phyloP scores from a whole-genome alignment of 768 basidiomycete genomes.

The Russula virescens region DNA sequence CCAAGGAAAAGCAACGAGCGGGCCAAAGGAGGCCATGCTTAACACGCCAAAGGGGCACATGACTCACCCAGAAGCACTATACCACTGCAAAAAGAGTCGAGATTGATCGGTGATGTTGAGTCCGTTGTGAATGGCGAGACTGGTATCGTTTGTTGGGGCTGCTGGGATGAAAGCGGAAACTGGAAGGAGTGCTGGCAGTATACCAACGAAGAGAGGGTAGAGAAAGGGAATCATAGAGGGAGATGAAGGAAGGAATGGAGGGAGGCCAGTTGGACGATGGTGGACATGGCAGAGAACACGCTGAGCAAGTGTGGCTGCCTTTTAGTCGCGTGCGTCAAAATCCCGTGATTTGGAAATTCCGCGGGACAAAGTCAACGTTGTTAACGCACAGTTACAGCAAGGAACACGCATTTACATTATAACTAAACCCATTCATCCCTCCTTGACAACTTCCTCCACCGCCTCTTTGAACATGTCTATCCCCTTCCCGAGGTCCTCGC shows the following conservation, averaged over 20 bases:
- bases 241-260: neutral
- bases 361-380: too few species aligned
- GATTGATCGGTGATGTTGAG: constrained; percentile 54
- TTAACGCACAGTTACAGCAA: too few species aligned
- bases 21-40: neutral
- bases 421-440: too few species aligned
- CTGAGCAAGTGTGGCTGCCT: neutral
- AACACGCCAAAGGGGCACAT: neutral
- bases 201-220: neutral
- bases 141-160: constrained; percentile 59
- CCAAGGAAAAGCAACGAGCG: neutral
- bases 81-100: constrained; percentile 57
- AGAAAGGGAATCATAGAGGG: neutral
- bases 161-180: constrained; percentile 64
- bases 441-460: constrained; percentile 60
- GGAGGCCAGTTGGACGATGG: neutral
- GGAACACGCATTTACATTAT: too few species aligned
- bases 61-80: constrained; percentile 36
- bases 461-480: constrained; percentile 60
- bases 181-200: constrained; percentile 11
- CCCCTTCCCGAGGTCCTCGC: constrained; percentile 69
- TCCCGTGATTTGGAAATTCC: neutral
- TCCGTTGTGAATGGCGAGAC: constrained; percentile 36
- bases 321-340: neutral
- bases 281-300: constrained; percentile 7